These are phyloP conservation scores for Lasiosphaeria hispida DNA, from an alignment of 495 filamentous ascomycete species.

Conservation along the genomic window DNA sequence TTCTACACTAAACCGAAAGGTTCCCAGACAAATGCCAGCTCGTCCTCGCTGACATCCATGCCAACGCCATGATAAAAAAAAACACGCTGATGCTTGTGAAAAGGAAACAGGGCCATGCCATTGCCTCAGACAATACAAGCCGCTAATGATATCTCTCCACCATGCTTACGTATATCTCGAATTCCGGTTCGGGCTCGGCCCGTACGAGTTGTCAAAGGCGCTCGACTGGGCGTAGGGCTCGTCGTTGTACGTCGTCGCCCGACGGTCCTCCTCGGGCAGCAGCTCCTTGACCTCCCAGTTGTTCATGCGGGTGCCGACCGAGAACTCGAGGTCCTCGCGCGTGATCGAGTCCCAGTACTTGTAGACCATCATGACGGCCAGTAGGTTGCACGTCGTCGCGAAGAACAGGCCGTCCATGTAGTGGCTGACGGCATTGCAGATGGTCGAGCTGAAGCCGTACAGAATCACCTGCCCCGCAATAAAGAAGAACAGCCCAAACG, in stretches of 20 bases:
- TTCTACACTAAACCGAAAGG: neutral
- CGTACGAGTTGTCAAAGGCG: constrained; percentile 43
- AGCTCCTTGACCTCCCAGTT: constrained; percentile 99
- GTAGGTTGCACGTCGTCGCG: constrained; percentile 86
- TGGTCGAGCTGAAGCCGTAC: constrained; percentile 81
- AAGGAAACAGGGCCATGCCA: constrained; percentile 7
- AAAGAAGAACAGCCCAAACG: constrained; percentile 90
- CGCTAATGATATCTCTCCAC: neutral
- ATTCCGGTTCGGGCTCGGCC: constrained; percentile 39
- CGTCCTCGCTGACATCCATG: neutral
- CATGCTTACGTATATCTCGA: constrained; percentile 21
- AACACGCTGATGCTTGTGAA: constrained; percentile 27
- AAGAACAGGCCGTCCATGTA: constrained; percentile 96
- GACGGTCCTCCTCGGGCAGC: constrained; percentile 82
- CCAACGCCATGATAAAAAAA: constrained; percentile 11
- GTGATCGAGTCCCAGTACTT: constrained; percentile 99
- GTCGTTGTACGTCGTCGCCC: constrained; percentile 74
- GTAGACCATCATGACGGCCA: constrained; percentile 99
- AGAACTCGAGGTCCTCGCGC: constrained; percentile 96
- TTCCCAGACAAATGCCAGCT: neutral
- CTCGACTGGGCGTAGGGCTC: constrained; percentile 46
- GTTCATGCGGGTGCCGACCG: constrained; percentile 88
- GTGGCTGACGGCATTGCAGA: constrained; percentile 84
- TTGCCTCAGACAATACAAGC: constrained; percentile 1
- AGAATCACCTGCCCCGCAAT: constrained; percentile 89